Conservation (phyloP, 345 rosid genomes). For the Physaria fendleri region DNA sequence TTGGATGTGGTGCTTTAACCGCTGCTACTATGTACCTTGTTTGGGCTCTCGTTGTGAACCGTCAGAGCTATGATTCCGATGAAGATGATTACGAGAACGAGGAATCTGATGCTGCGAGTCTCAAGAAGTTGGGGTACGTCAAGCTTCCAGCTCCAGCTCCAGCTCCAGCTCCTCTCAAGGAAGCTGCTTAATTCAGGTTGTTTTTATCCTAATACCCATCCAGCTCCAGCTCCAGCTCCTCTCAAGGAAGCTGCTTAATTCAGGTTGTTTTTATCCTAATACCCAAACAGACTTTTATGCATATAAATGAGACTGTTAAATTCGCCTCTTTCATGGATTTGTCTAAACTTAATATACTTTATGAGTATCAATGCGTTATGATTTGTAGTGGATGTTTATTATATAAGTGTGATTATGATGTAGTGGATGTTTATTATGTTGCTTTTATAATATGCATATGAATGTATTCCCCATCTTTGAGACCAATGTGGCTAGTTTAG, state of each 20-base stretch:
- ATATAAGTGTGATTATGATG: not conserved
- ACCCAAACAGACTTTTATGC: too few species aligned
- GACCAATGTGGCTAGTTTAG: not conserved
- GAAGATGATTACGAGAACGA: constrained; percentile 37
- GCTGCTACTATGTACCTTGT: constrained; percentile 83
- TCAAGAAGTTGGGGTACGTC: constrained; percentile 76
- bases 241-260: not conserved
- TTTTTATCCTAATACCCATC: too few species aligned
- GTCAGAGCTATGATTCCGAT: constrained; percentile 12
- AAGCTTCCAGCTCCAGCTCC: constrained; percentile 53
- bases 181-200: constrained; percentile 2
- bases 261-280: too few species aligned
- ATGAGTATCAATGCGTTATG: not conserved
- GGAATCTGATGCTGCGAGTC: constrained; percentile 38
- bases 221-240: too few species aligned
- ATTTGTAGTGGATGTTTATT: constrained; percentile 16
- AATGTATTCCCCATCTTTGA: not conserved
- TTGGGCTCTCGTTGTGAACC: constrained; percentile 64
- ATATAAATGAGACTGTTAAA: too few species aligned
- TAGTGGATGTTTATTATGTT: constrained; percentile 4
- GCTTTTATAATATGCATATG: not conserved
- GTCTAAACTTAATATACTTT: too few species aligned
- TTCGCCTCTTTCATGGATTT: too few species aligned
- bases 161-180: constrained; percentile 8
- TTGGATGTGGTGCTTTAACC: constrained; percentile 92